Conservation (phyloP, 371 early-diverging fungal species). For the Mortierella sp. region DNA sequence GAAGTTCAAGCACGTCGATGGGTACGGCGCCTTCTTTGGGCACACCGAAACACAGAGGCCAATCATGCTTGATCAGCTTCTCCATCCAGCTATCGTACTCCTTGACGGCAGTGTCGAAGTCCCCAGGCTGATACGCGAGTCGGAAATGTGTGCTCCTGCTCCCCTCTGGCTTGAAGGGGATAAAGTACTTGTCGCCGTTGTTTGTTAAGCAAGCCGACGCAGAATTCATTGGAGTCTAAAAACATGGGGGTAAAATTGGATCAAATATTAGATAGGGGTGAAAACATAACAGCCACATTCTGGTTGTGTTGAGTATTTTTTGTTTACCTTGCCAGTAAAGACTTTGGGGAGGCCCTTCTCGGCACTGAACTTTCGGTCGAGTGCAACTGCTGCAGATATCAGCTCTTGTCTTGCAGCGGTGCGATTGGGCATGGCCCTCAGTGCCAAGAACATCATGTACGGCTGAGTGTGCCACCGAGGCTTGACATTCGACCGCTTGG, state of each 20-base stretch:
- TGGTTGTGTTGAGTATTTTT: background rate
- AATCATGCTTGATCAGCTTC: constrained; percentile 75
- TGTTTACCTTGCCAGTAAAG: constrained; percentile 85
- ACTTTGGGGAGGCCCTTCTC: constrained; percentile 80
- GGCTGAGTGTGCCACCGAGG: constrained; percentile 93
- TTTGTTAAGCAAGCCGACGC: constrained; percentile 85
- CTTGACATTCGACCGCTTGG: constrained; percentile 47
- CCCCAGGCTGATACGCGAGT: constrained; percentile 82
- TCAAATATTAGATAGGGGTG: background rate
- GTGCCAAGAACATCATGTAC: constrained; percentile 83
- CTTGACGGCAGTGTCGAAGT: constrained; percentile 78
- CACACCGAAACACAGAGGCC: constrained; percentile 85
- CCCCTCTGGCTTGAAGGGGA: constrained; percentile 78
- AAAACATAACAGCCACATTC: background rate
- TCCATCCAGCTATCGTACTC: constrained; percentile 84
- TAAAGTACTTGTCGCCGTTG: constrained; percentile 85
- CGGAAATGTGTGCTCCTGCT: constrained; percentile 79
- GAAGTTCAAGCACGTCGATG: constrained; percentile 37
- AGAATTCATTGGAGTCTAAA: constrained; percentile 86
- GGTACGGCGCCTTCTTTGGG: constrained; percentile 48
- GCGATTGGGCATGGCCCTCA: constrained; percentile 75
- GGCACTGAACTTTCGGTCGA: constrained; percentile 80
- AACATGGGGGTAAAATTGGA: background rate
- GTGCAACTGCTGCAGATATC: constrained; percentile 77
- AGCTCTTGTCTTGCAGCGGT: constrained; percentile 79